Evolutionary conservation across 352 stramenopile species (phyloP).

Genomic region (Phytophthora multivora): DNA sequence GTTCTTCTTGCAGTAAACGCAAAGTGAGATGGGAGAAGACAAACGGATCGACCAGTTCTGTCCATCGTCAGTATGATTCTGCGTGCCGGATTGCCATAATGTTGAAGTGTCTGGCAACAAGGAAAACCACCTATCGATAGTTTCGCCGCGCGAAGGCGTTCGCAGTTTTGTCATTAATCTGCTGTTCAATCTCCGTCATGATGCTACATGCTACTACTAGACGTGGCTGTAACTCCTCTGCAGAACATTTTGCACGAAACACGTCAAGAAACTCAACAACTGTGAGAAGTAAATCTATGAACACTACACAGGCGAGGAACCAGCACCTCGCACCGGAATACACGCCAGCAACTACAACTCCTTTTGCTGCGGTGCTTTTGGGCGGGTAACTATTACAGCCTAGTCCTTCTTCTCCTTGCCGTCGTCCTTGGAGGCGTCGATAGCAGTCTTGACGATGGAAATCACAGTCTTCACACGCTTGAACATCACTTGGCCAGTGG

Average conservation of each 20-base stretch:
- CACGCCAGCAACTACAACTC: constrained; percentile 10
- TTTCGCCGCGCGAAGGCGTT: constrained; percentile 23
- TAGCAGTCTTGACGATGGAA: constrained; percentile 66
- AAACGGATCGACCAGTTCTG: too few relatives aligned
- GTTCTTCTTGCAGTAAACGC: too few relatives aligned
- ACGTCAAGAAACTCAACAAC: not conserved
- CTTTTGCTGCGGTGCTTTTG: constrained; percentile 8
- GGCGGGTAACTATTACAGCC: constrained; percentile 12
- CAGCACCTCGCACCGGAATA: constrained; percentile 15
- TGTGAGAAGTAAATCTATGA: constrained; percentile 31
- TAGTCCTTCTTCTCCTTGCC: constrained; percentile 75
- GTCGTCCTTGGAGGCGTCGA: constrained; percentile 55
- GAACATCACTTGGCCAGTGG: constrained; percentile 86
- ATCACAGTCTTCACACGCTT: constrained; percentile 80
- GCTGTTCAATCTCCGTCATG: not conserved
- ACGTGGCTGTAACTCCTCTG: not conserved
- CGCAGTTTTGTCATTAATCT: not conserved
- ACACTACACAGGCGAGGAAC: constrained; percentile 22
- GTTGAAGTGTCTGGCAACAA: constrained; percentile 24
- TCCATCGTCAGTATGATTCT: too few relatives aligned
- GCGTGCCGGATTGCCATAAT: not conserved
- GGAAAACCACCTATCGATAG: not conserved
- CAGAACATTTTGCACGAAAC: not conserved
- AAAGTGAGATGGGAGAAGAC: too few relatives aligned
- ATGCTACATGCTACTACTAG: too few relatives aligned